These are phyloP conservation scores for Brassica nigra DNA, from an alignment of 345 rosid species.

Conservation along the genomic window DNA sequence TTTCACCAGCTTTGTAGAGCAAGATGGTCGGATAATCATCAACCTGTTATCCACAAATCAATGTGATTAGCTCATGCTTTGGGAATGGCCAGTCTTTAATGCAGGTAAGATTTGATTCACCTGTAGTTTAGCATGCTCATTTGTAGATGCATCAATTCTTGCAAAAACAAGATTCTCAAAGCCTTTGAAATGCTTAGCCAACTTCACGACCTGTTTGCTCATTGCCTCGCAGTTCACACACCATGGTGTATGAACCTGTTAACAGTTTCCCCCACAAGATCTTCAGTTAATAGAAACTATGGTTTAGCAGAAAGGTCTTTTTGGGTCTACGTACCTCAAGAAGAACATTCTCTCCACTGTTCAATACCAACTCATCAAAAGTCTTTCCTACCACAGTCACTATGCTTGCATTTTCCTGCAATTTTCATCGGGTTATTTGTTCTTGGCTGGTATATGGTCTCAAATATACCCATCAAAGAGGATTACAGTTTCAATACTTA, in stretches of 20 bases:
- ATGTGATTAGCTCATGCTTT: neutral
- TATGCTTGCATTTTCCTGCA: constrained; percentile 61
- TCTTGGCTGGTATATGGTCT: neutral
- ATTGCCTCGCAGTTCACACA: constrained; percentile 69
- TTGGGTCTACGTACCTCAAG: constrained; percentile 59
- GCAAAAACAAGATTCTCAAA: constrained; percentile 60
- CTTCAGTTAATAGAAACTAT: neutral
- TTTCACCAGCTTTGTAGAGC: constrained; percentile 61
- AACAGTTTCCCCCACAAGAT: constrained; percentile 1
- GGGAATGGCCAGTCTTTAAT: neutral
- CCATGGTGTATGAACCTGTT: constrained; percentile 87
- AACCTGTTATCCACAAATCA: constrained; percentile 43
- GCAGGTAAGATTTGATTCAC: constrained; percentile 38
- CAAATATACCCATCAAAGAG: constrained; percentile 1
- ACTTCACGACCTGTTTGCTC: constrained; percentile 73
- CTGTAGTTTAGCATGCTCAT: constrained; percentile 81
- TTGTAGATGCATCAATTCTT: constrained; percentile 82
- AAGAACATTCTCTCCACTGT: constrained; percentile 67
- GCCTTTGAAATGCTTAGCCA: constrained; percentile 90
- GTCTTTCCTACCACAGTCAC: constrained; percentile 76
- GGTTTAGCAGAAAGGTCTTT: neutral
- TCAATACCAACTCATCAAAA: constrained; percentile 71
- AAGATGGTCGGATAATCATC: constrained; percentile 62
- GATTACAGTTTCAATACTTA: constrained; percentile 41
- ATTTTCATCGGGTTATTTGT: constrained; percentile 15